Evolutionary conservation across 768 basidiomycete genomes (phyloP).

Genomic region (Suillus cothurnatus): DNA sequence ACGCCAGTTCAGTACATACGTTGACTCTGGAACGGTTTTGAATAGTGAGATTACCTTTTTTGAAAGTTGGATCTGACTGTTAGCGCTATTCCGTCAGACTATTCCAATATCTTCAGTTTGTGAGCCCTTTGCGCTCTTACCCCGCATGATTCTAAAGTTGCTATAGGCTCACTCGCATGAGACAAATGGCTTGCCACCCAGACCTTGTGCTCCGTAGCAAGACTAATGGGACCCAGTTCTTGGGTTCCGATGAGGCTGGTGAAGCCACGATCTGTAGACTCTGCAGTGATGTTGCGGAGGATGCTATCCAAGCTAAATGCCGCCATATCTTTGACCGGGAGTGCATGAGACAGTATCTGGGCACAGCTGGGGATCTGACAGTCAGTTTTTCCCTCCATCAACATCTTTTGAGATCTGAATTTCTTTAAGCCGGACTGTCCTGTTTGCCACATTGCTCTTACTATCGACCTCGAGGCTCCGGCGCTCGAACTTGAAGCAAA

Average conservation of each 20-base stretch:
- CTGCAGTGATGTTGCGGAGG: constrained; percentile 97
- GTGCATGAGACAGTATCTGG: constrained; percentile 92
- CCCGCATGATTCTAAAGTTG: constrained; percentile 17
- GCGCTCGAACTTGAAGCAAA: constrained; percentile 82
- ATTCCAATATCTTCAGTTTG: constrained; percentile 88
- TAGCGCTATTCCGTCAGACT: constrained; percentile 49
- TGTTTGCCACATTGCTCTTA: constrained; percentile 88
- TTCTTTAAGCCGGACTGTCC: constrained; percentile 81
- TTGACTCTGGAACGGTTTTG: constrained; percentile 85
- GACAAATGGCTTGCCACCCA: constrained; percentile 94
- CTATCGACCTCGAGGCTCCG: constrained; percentile 95
- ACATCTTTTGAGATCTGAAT: neutral
- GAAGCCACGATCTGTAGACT: constrained; percentile 90
- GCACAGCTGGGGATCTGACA: constrained; percentile 64
- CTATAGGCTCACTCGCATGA: constrained; percentile 87
- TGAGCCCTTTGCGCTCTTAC: constrained; percentile 34
- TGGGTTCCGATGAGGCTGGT: constrained; percentile 52
- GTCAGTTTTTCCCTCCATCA: constrained; percentile 40
- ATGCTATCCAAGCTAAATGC: constrained; percentile 93
- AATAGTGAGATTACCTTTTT: constrained; percentile 66
- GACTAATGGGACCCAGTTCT: constrained; percentile 66
- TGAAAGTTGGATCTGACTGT: constrained; percentile 1
- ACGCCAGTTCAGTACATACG: constrained; percentile 88
- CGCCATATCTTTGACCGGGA: constrained; percentile 95
- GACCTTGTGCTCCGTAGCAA: constrained; percentile 91